Evolutionary conservation across 176 grass and related monocot genomes (phyloP), one percentile per base, ranked within the genome.

Genomic region (Pontederia paniculata): DNA sequence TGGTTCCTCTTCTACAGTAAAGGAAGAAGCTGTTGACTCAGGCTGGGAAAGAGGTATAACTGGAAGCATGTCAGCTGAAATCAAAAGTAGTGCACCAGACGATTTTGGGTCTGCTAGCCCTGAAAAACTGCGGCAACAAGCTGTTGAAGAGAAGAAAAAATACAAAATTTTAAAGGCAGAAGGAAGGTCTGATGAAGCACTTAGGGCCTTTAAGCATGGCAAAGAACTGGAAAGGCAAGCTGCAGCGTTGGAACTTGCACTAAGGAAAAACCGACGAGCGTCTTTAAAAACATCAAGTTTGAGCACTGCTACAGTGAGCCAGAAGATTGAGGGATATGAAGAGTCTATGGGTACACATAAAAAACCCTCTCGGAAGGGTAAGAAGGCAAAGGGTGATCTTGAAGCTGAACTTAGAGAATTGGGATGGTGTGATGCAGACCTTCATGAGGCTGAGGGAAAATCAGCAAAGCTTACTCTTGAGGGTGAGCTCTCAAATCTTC

Each of bases 151-250:
- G 52, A 97, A 97, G 80, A 89, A 79, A 69, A 86, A 50, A 53
- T 78, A 97, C 68, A 80, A 80, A 69, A 67, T 69, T 23, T 55
- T 90, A 4, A 97, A 88, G 73, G 84, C 82, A 22, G 78, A 87
- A 87, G 82, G 91, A 62, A 97, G 84, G 63, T 72, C 91, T 66
- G 85, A 87, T 54, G 76, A 97, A 77, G 91, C 91, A 71, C 74
- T 97, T 56, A 68, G 31, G 57, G 91, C 91, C 25, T 97, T 90
- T 73, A 97, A 97, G 56, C 77, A 54, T 81, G 80, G 86, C 47
- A 89, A 86, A 69, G 91, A 97, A 18, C 79, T 97, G 44, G 86
- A 90, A 70, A 90, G 74, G 70, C 91, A 97, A 76, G 91, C 80
- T 23, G 65, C 70, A 60, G 83, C 77, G 42, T 72, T 97, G 59